Percentiles rank a stretch among this genome's conserved stretches.
Conservation (phyloP, 345 rosid genomes). For the Populus davidiana region DNA sequence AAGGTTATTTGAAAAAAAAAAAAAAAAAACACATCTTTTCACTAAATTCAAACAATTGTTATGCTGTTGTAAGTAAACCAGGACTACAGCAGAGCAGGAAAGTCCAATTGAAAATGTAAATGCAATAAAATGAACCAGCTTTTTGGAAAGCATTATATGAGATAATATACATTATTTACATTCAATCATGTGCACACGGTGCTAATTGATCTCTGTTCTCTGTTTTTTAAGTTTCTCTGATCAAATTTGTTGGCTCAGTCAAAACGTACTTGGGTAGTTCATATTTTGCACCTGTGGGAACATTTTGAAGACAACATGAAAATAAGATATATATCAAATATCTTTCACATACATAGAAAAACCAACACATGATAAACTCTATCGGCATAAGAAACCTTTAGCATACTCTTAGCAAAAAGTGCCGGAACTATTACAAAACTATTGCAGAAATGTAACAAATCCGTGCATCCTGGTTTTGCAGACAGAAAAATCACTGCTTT, state of each 20-base stretch:
- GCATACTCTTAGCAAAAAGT: not conserved
- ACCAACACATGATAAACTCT: not conserved
- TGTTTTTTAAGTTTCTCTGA: slow-evolving; percentile 27
- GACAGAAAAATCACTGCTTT: not conserved
- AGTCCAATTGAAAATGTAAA: not conserved
- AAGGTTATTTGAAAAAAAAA: not conserved
- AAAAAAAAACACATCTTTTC: not conserved
- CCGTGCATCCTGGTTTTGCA: not conserved
- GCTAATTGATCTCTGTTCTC: not conserved
- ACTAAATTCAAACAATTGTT: slow-evolving; percentile 9
- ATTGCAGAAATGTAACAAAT: not conserved
- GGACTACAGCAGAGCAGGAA: not conserved
- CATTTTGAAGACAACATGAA: not conserved
- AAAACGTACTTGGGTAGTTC: slow-evolving; percentile 79
- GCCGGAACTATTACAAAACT: not conserved
- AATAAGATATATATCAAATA: not conserved
- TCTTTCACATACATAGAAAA: not conserved
- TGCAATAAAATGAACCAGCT: slow-evolving; percentile 5
- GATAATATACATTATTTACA: slow-evolving; percentile 25
- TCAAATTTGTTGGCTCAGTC: slow-evolving; percentile 77
- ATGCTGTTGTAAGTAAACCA: slow-evolving; percentile 2
- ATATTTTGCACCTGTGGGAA: slow-evolving; percentile 73
- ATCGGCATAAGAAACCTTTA: not conserved
- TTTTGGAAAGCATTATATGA: slow-evolving; percentile 4
- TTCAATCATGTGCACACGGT: slow-evolving; percentile 10